phyloP scores from a whole-genome alignment of 495 filamentous ascomycete species.

The Penicillium flavigenum region DNA sequence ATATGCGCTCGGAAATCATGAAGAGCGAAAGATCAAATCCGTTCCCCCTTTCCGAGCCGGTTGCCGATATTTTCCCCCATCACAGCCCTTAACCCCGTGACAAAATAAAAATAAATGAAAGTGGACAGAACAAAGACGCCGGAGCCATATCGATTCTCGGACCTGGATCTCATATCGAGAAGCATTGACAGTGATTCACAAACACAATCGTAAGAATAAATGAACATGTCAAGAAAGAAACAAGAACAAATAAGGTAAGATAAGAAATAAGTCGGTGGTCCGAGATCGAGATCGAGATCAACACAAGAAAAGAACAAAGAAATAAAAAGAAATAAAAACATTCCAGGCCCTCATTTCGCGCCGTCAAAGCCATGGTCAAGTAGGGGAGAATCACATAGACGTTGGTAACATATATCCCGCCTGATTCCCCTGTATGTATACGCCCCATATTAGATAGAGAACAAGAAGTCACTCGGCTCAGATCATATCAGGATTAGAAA shows the following conservation, averaged over 20 bases:
- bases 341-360: slow-evolving; percentile 36
- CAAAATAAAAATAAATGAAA: slow-evolving; percentile 17
- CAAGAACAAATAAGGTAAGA: slow-evolving; percentile 22
- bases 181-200: slow-evolving; percentile 25
- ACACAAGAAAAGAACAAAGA: slow-evolving; percentile 15
- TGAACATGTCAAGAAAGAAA: slow-evolving; percentile 20
- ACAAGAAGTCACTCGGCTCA: slow-evolving; percentile 25
- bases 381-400: slow-evolving; percentile 24
- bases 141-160: slow-evolving; percentile 17
- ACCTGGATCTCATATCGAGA: slow-evolving; percentile 10
- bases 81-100: slow-evolving; percentile 1
- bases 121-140: slow-evolving; percentile 22
- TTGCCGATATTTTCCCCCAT: background rate
- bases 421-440: slow-evolving; percentile 45
- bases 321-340: slow-evolving; percentile 23
- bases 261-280: slow-evolving; percentile 10
- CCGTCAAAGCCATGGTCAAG: slow-evolving; percentile 38
- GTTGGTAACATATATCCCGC: slow-evolving; percentile 35
- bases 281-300: slow-evolving; percentile 22
- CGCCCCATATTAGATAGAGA: slow-evolving; percentile 41
- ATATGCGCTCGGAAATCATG: slow-evolving; percentile 25
- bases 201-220: slow-evolving; percentile 29
- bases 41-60: slow-evolving; percentile 2
- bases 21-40: slow-evolving; percentile 14
- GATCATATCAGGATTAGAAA: slow-evolving; percentile 30